Evolutionary conservation across 257 asterid genomes (phyloP).

Genomic region (Gentiana dahurica): DNA sequence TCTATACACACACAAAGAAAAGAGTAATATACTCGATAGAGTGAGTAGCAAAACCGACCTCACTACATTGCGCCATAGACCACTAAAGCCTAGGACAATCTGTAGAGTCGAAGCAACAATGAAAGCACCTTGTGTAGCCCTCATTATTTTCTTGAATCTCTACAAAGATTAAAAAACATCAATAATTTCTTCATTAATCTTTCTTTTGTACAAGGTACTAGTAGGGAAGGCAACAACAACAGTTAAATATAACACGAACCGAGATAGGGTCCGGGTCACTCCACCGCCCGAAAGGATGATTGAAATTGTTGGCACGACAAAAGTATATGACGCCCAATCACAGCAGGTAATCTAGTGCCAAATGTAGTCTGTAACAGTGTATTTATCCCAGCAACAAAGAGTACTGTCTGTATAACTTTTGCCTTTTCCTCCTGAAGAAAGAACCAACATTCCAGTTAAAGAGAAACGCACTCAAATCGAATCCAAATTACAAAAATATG

Average conservation of each 20-base stretch:
- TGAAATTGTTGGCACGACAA: slow-evolving; percentile 83
- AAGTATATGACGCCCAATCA: slow-evolving; percentile 91
- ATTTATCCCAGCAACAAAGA: slow-evolving; percentile 79
- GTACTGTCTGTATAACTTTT: slow-evolving; percentile 67
- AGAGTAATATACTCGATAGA: not conserved
- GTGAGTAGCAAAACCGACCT: slow-evolving; percentile 28
- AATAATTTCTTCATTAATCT: too few species aligned
- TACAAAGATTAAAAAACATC: slow-evolving; percentile 10
- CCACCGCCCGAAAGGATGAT: slow-evolving; percentile 86
- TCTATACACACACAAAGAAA: not conserved
- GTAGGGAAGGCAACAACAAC: not conserved
- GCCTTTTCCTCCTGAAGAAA: slow-evolving; percentile 72
- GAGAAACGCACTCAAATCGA: not conserved
- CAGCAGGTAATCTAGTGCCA: slow-evolving; percentile 82
- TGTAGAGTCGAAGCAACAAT: slow-evolving; percentile 79
- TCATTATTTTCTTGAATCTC: slow-evolving; percentile 75
- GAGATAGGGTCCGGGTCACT: slow-evolving; percentile 61
- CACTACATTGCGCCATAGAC: slow-evolving; percentile 73
- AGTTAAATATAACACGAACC: slow-evolving; percentile 31
- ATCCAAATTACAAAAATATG: slow-evolving; percentile 6
- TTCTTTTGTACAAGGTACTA: not conserved
- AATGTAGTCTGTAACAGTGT: slow-evolving; percentile 62
- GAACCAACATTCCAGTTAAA: not conserved
- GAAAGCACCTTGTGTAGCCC: slow-evolving; percentile 85
- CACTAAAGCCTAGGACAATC: slow-evolving; percentile 80